Conservation (phyloP, 495 filamentous ascomycete species). For the Parmelia sp. region DNA sequence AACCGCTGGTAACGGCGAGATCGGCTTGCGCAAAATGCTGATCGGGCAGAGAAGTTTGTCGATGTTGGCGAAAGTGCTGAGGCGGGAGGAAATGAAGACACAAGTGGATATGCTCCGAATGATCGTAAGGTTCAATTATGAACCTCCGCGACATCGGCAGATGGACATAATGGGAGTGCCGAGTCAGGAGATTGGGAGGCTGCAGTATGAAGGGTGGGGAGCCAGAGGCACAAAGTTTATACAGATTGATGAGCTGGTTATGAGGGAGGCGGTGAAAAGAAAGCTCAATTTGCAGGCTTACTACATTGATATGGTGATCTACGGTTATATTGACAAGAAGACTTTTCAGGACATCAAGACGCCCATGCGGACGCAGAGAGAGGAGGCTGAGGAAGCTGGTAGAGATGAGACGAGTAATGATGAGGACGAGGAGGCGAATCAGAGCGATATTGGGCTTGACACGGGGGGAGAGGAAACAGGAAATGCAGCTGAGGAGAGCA, state of each 20-base stretch:
- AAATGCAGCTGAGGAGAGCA: neutral
- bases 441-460: neutral
- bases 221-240: conserved; percentile 36
- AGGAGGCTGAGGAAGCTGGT: conserved; percentile 3
- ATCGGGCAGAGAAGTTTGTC: conserved; percentile 52
- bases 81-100: conserved; percentile 34
- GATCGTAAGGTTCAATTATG: conserved; percentile 37
- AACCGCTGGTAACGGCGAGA: conserved; percentile 34
- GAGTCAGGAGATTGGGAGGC: conserved; percentile 40
- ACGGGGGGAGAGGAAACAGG: conserved; percentile 10
- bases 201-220: conserved; percentile 49
- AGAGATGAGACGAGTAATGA: conserved; percentile 1
- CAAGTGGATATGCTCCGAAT: conserved; percentile 40
- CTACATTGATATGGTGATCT: conserved; percentile 46
- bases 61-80: conserved; percentile 45
- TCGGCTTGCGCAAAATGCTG: conserved; percentile 46
- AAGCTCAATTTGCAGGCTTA: conserved; percentile 39
- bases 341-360: conserved; percentile 35
- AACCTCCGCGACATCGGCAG: conserved; percentile 17
- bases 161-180: conserved; percentile 43
- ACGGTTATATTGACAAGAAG: conserved; percentile 45
- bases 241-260: conserved; percentile 51
- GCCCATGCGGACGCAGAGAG: conserved; percentile 19
- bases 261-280: conserved; percentile 43
- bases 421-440: conserved; percentile 3